A percentile compares a stretch with the other conserved stretches of the same genome.
Evolutionary conservation across 768 basidiomycete species (phyloP).

Genomic region (Xanthoconium purpureum): DNA sequence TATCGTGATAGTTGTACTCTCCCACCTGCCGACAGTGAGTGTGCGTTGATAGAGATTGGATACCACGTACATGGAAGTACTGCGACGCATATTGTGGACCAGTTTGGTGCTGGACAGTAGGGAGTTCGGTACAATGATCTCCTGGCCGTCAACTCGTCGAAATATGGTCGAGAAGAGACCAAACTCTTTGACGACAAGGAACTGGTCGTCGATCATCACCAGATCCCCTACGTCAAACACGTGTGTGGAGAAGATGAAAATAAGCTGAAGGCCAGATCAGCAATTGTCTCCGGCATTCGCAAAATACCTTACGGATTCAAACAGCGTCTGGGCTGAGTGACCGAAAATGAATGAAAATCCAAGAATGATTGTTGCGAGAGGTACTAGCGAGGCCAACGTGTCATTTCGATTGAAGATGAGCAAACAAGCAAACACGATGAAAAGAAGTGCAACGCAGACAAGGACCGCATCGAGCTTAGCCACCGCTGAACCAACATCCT

Average conservation of each 20-base stretch:
- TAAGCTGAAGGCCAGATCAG: constrained; percentile 45
- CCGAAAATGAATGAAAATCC: constrained; percentile 87
- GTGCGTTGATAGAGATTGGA: not conserved
- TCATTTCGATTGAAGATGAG: constrained; percentile 70
- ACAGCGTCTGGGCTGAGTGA: constrained; percentile 73
- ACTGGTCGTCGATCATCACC: constrained; percentile 66
- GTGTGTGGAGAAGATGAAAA: constrained; percentile 84
- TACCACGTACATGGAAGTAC: constrained; percentile 61
- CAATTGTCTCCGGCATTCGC: not conserved
- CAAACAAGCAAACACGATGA: constrained; percentile 64
- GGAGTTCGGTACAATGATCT: constrained; percentile 76
- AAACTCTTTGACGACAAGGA: constrained; percentile 62
- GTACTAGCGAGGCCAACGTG: constrained; percentile 70
- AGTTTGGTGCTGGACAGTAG: constrained; percentile 67
- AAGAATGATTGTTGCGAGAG: constrained; percentile 74
- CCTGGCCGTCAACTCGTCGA: constrained; percentile 75
- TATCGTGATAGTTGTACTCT: constrained; percentile 63
- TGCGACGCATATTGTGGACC: constrained; percentile 75
- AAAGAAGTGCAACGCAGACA: constrained; percentile 51
- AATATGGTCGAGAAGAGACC: constrained; percentile 79
- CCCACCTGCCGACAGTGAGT: constrained; percentile 45
- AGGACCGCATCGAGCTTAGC: constrained; percentile 78
- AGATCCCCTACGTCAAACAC: constrained; percentile 84
- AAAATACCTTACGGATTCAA: constrained; percentile 59
- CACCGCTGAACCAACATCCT: constrained; percentile 72